Base-by-base conservation (phyloP, 2,329 filamentous ascomycete genomes). In the Xylaria sp. region DNA sequence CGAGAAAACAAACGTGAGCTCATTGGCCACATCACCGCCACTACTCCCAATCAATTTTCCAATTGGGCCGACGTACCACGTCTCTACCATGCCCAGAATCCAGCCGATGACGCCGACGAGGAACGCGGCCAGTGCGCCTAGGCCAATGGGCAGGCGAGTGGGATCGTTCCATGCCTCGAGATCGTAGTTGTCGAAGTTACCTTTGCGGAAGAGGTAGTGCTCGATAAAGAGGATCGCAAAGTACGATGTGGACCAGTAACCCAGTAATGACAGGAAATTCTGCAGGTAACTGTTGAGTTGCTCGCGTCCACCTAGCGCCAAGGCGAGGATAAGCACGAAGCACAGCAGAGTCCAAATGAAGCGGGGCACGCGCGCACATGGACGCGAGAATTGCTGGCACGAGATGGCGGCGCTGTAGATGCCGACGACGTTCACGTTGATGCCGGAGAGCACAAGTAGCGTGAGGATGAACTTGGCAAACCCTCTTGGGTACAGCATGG, bases 21-120 rank as follows among this genome's bases (percentile, higher is more conserved):
- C 80, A 70, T 86, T 86, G 9, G 84, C 85, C 57, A 86, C 77
- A 74, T 86, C 84, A 9, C 83, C 84, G 19, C 82, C 83, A n/a
- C 71, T 70, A 0, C 76, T 75, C 4, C 83, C 83, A 67, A 86
- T 85, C 69, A 78, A 74, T 48, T 73, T 76, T 0, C 81, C 84
- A 58, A 86, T 70, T 1, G 79, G 78, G 0, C 85, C 85, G 24
- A 85, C 78, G 71, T 84, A 87, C 83, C 84, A 88, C 0, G 85
- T 87, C 78, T 88, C 83, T 55, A 82, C 82, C 87, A 90, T 89
- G 1, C 87, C 88, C 74, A 89, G 79, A 24, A 86, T 79, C 82
- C 84, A 7, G 51, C 61, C 70, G 4, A 78, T 81, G 7, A 83
- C 76, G 1, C 84, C 84, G 1, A 81, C 75, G 0, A 80, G 74